Conservation (phyloP, 139 green algal genomes). For the Coccomyxa sp. region DNA sequence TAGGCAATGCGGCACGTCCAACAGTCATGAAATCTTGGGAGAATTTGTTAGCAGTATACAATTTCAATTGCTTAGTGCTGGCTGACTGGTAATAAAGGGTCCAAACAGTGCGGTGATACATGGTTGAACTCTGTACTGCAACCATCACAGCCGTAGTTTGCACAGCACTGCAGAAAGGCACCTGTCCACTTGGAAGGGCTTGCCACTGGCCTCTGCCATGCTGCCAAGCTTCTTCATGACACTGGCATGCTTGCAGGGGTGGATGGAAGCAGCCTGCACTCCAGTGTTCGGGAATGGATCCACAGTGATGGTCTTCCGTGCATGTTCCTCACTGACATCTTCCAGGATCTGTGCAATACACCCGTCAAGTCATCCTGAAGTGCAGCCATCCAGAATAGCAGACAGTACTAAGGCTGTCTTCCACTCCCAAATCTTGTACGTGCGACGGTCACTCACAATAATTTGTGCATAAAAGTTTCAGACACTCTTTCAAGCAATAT, state of each 20-base stretch:
- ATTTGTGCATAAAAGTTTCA: background rate
- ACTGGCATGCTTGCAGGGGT: constrained; percentile 82
- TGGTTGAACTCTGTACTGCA: too few relatives aligned
- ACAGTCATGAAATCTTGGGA: too few relatives aligned
- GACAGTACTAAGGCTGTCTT: background rate
- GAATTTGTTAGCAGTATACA: too few relatives aligned
- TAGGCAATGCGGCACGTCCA: too few relatives aligned
- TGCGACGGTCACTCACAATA: too few relatives aligned
- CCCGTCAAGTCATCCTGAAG: background rate
- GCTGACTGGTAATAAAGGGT: too few relatives aligned
- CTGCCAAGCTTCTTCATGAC: constrained; percentile 76
- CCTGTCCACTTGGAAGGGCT: constrained; percentile 66
- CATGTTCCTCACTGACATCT: constrained; percentile 81
- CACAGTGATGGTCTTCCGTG: constrained; percentile 83
- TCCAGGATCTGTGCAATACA: constrained; percentile 62
- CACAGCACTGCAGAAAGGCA: constrained; percentile 14
- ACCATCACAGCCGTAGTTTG: too few relatives aligned
- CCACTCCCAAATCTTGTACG: too few relatives aligned
- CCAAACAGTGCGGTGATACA: too few relatives aligned
- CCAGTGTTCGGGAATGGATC: constrained; percentile 77
- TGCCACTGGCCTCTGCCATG: constrained; percentile 35
- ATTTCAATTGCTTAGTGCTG: too few relatives aligned
- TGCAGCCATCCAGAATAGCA: background rate
- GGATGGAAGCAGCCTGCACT: constrained; percentile 69
- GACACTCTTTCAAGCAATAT: background rate